Evolutionary conservation across 1,284 basidiomycete species (phyloP).

Genomic region (Ganoderma lingzhi): DNA sequence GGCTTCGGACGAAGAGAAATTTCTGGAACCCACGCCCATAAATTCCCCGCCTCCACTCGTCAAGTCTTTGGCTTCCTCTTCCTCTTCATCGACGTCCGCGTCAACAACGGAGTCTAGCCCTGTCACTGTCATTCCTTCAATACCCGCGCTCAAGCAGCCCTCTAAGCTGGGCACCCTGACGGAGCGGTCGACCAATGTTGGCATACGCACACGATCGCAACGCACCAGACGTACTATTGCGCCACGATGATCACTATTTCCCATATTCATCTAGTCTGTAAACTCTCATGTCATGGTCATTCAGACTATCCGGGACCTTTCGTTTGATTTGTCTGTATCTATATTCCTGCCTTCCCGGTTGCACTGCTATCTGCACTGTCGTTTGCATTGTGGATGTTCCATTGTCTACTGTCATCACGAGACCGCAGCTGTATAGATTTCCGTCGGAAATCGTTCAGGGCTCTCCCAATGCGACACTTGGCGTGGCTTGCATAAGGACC

Average conservation of each 20-base stretch:
- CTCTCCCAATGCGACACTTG: neutral
- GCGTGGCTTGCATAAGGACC: too few relatives aligned
- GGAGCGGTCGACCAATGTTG: constrained; percentile 45
- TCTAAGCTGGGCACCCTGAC: constrained; percentile 44
- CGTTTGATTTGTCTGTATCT: constrained; percentile 10
- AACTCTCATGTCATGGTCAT: neutral
- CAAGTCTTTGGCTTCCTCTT: constrained; percentile 43
- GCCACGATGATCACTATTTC: constrained; percentile 28
- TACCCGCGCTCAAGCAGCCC: constrained; percentile 32
- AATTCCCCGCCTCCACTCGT: constrained; percentile 26
- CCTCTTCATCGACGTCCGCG: constrained; percentile 46
- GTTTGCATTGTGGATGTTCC: constrained; percentile 12
- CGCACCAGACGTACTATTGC: constrained; percentile 30
- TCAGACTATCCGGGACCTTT: neutral
- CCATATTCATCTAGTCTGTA: neutral
- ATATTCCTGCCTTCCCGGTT: neutral
- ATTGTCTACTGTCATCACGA: constrained; percentile 8
- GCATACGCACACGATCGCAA: constrained; percentile 27
- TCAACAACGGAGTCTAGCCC: constrained; percentile 28
- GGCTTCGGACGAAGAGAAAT: constrained; percentile 35
- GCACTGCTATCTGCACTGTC: constrained; percentile 20
- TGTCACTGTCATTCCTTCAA: constrained; percentile 25
- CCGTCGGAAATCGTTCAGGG: neutral
- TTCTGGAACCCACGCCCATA: constrained; percentile 25
- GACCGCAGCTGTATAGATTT: constrained; percentile 12